Percentiles rank a stretch among this genome's conserved stretches.
Conservation (phyloP, 371 early-diverging fungal species). For the Lichtheimia ramosa region DNA sequence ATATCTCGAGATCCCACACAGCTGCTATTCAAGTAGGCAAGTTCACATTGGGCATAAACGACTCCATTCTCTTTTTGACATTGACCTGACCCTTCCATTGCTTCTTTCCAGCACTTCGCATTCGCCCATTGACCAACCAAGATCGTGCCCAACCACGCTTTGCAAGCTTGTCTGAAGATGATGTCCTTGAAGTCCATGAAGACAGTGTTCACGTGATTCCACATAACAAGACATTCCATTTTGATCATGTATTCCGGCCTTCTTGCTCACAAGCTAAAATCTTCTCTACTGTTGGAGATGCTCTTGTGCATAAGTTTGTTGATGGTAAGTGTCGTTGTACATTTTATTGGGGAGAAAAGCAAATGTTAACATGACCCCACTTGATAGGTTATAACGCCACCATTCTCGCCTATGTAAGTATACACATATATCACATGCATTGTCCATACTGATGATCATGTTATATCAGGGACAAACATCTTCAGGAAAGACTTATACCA, state of each 20-base stretch:
- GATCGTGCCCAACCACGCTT: constrained; percentile 48
- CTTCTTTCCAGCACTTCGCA: constrained; percentile 45
- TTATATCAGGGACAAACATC: constrained; percentile 78
- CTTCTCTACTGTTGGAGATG: constrained; percentile 15
- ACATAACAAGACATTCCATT: constrained; percentile 34
- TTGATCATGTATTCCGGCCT: constrained; percentile 37
- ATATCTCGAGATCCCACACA: too few relatives aligned
- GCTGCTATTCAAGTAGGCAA: too few relatives aligned
- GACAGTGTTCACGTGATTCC: constrained; percentile 33
- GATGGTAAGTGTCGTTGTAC: constrained; percentile 63
- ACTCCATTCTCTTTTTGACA: too few relatives aligned
- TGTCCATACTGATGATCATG: not conserved
- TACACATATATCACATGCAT: not conserved
- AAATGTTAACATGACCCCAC: not conserved
- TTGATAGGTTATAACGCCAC: constrained; percentile 87
- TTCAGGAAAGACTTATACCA: constrained; percentile 98
- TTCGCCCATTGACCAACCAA: constrained; percentile 54
- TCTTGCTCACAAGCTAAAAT: constrained; percentile 42
- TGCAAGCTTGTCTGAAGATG: constrained; percentile 38
- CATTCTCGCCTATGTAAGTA: constrained; percentile 90
- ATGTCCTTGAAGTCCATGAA: constrained; percentile 34
- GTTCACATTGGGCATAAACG: too few relatives aligned
- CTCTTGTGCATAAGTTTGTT: constrained; percentile 76
- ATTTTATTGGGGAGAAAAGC: constrained; percentile 85
- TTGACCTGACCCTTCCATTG: too few relatives aligned